Conservation (phyloP, 768 basidiomycete genomes). For the Imleria badia region DNA sequence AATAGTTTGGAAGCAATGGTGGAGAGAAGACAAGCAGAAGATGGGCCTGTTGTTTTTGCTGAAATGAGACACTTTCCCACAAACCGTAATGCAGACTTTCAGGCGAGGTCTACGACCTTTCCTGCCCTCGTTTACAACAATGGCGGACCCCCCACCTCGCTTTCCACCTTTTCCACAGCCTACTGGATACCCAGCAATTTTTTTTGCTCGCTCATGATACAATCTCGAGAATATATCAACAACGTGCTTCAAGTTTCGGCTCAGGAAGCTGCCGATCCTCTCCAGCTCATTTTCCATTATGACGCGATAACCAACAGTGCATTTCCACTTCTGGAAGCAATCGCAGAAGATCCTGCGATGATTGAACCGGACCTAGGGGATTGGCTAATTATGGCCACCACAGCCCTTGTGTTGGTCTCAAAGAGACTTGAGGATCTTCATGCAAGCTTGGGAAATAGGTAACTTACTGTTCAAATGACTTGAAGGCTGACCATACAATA, state of each 20-base stretch:
- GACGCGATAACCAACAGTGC: neutral
- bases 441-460: neutral
- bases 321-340: neutral
- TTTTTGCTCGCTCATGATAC: neutral
- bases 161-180: neutral
- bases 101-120: no score
- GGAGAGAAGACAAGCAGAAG: no score
- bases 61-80: no score
- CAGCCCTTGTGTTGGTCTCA: neutral
- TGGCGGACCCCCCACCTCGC: neutral
- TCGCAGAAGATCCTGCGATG: neutral
- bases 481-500: no score
- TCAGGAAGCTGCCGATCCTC: neutral
- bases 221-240: neutral
- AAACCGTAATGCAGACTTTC: no score
- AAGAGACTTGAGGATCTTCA: neutral
- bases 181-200: neutral
- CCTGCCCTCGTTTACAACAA: neutral
- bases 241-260: neutral
- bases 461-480: neutral
- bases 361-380: no score
- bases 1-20: no score
- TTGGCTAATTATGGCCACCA: neutral
- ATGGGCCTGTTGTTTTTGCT: no score
- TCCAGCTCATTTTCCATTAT: neutral